These are phyloP conservation scores for Physaria fendleri DNA, from an alignment of 345 rosid species.

Conservation along the genomic window DNA sequence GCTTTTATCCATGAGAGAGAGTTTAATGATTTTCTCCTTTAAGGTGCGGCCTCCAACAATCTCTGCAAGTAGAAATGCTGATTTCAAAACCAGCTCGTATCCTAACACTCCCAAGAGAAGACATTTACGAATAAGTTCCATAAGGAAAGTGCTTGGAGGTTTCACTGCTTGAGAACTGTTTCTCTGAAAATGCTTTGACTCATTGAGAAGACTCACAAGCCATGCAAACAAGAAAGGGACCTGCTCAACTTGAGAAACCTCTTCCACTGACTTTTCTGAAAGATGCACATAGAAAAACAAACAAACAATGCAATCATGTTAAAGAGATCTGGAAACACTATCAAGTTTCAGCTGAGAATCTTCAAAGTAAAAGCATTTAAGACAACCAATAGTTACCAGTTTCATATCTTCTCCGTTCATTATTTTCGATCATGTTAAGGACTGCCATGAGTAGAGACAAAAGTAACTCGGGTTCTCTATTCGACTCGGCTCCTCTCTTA, in stretches of 20 bases:
- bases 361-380: neutral
- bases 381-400: slow-evolving; percentile 35
- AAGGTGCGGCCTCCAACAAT: slow-evolving; percentile 34
- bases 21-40: slow-evolving; percentile 45
- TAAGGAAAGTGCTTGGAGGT: slow-evolving; percentile 32
- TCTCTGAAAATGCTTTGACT: slow-evolving; percentile 31
- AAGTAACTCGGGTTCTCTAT: slow-evolving; percentile 71
- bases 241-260: slow-evolving; percentile 33
- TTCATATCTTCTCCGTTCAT: slow-evolving; percentile 39
- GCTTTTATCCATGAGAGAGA: slow-evolving; percentile 27
- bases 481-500: slow-evolving; percentile 45
- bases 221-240: slow-evolving; percentile 59
- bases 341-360: neutral
- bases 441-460: slow-evolving; percentile 56
- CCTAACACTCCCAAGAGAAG: slow-evolving; percentile 39
- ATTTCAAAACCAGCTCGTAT: slow-evolving; percentile 43
- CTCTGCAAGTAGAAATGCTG: slow-evolving; percentile 43
- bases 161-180: slow-evolving; percentile 32
- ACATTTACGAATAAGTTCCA: slow-evolving; percentile 47
- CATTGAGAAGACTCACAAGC: slow-evolving; percentile 53
- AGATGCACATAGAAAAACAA: slow-evolving; percentile 25
- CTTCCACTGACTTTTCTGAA: slow-evolving; percentile 27
- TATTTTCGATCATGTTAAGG: slow-evolving; percentile 45
- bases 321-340: neutral
- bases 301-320: slow-evolving; percentile 9